phyloP scores from a whole-genome alignment of 805 yeast genomes.

The Torulaspora franciscae region DNA sequence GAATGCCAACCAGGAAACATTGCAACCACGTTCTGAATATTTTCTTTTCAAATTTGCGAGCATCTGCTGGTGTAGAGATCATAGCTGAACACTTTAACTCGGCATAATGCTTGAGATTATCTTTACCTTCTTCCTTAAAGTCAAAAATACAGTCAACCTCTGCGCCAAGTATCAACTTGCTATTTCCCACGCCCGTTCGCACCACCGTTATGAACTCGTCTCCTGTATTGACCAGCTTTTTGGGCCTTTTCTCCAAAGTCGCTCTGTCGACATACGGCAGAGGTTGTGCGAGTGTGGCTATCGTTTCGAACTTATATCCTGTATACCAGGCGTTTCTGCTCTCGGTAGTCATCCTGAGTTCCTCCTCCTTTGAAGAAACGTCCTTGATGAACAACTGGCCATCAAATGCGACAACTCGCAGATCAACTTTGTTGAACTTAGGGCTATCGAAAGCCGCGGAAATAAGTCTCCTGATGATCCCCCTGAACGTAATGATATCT shows the following conservation, averaged over 20 bases:
- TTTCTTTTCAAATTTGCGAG: conserved; percentile 67
- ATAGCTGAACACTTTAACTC: conserved; percentile 73
- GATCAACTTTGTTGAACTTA: conserved; percentile 48
- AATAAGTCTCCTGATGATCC: conserved; percentile 64
- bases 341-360: conserved; percentile 25
- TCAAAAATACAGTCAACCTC: conserved; percentile 92
- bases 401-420: conserved; percentile 66
- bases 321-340: conserved; percentile 48
- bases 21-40: conserved; percentile 87
- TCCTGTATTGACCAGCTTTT: conserved; percentile 57
- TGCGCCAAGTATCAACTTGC: conserved; percentile 68
- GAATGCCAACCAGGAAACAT: conserved; percentile 81
- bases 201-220: conserved; percentile 82
- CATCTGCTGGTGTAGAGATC: conserved; percentile 52
- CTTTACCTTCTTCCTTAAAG: conserved; percentile 46
- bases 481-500: conserved; percentile 80
- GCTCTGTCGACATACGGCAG: conserved; percentile 64
- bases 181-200: conserved; percentile 74
- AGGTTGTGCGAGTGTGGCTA: conserved; percentile 71
- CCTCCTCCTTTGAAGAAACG: conserved; percentile 32
- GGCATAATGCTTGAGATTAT: conserved; percentile 66
- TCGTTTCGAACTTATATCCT: conserved; percentile 82
- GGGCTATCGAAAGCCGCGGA: conserved; percentile 49
- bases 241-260: conserved; percentile 61
- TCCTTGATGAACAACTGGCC: conserved; percentile 64